These are phyloP conservation scores for Ilex paraguariensis DNA, from an alignment of 305 asterid species.

Conservation along the genomic window DNA sequence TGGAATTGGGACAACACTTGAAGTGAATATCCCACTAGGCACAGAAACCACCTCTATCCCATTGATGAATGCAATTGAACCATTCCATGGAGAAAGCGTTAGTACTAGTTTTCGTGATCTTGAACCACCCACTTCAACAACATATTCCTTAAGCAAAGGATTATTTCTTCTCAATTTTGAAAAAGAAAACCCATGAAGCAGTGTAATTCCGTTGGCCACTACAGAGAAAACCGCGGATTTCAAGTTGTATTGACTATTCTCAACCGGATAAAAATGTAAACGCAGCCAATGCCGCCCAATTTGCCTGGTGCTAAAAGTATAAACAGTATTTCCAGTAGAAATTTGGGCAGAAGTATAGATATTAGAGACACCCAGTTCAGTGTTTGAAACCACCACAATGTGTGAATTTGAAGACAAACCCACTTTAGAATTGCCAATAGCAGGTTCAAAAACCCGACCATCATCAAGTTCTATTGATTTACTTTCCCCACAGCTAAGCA, in stretches of 20 bases:
- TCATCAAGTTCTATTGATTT: conserved; percentile 19
- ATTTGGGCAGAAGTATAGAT: conserved; percentile 30
- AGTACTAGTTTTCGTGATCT: conserved; percentile 15
- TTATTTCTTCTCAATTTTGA: conserved; percentile 13
- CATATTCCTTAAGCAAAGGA: conserved; percentile 28
- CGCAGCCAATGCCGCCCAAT: conserved; percentile 37
- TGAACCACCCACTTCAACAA: conserved; percentile 23
- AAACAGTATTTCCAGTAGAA: conserved; percentile 17
- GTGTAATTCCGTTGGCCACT: conserved; percentile 23
- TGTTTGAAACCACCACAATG: conserved; percentile 17
- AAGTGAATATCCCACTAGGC: conserved; percentile 29
- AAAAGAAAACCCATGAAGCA: conserved; percentile 31
- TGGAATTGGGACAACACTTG: conserved; percentile 20
- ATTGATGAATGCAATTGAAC: conserved; percentile 35
- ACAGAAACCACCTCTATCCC: conserved; percentile 32
- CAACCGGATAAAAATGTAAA: conserved; percentile 29
- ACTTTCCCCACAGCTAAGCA: conserved; percentile 29
- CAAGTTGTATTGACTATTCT: conserved; percentile 13
- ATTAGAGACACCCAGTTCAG: conserved; percentile 2
- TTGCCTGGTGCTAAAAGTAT: conserved; percentile 20
- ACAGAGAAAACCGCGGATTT: conserved; percentile 32
- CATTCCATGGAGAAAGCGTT: conserved; percentile 21
- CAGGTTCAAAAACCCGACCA: conserved; percentile 34
- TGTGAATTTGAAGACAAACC: conserved; percentile 18
- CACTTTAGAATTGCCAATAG: conserved; percentile 23